Base-by-base conservation (phyloP, 306 rosid species). In the Cicer bijugum region DNA sequence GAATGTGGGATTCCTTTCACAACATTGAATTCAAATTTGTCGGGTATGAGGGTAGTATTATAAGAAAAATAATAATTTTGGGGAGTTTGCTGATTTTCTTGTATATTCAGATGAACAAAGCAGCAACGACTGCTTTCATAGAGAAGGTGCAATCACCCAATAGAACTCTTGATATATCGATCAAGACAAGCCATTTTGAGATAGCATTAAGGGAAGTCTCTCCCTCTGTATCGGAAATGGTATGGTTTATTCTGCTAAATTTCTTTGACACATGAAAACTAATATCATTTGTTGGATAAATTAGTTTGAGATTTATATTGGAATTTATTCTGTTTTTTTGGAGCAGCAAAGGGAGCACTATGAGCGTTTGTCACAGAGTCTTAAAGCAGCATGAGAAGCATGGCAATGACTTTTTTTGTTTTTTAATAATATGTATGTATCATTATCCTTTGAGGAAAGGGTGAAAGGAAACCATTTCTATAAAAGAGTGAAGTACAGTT, bases 341-440 rank as follows among this genome's bases (percentile, higher is more conserved):
- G 61, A 55, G 61, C 61, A 55, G 37, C n/a, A 55, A 55, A 55
- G 61, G 61, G 1, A 55, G 61, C 4, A 55, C 38, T 55, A 55
- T 55, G 6, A 55, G 37, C 37, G n/a, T 3, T 4, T 55, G 8
- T 55, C 61, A 1, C 1, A 19, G 61, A 7, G 12, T 35, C 12
- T 55, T 55, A 55, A 55, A 55, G 61, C 28, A 17, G n/a, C 37
- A 7, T 55, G 61, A 55, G 37, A 19, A 16, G 61, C 61, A 19
- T 6, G 12, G n/a, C 51, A 45, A 10, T 45, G 51, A 45, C 51
- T 9, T 45, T 45, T 10, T 45, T 10, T 28, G 35, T 28, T 28
- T 28, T 3, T 28, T 28, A 4, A 28, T 28, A 28, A 5, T 28
- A 28, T 2, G 5, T 28, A 28, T 40, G 5, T 28, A 28, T 40